These are phyloP conservation scores for Claviceps monticola DNA, from an alignment of 2,329 filamentous ascomycete genomes.

Conservation along the genomic window DNA sequence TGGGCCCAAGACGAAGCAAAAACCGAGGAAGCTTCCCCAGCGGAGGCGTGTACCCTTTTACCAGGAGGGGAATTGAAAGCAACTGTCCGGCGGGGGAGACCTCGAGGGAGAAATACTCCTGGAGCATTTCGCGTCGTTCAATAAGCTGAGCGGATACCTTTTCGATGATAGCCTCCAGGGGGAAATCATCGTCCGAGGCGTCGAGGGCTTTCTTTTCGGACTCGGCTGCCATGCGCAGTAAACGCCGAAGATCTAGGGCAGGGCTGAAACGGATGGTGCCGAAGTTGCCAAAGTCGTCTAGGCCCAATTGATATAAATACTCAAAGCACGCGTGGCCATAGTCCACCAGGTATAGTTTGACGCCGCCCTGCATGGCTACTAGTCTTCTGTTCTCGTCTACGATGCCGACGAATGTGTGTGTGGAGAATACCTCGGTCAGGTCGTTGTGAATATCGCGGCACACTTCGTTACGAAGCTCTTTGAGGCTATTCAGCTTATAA, in stretches of 20 bases:
- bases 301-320: conserved; percentile 88
- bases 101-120: conserved; percentile 83
- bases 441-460: conserved; percentile 71
- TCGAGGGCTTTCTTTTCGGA: conserved; percentile 42
- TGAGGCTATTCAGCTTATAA: conserved; percentile 72
- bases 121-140: conserved; percentile 68
- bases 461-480: conserved; percentile 68
- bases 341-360: conserved; percentile 85
- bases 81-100: conserved; percentile 68
- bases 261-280: conserved; percentile 70
- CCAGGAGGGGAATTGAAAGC: conserved; percentile 63
- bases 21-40: conserved; percentile 82
- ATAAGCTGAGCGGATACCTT: conserved; percentile 56
- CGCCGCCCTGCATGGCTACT: conserved; percentile 83
- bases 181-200: conserved; percentile 40
- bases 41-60: conserved; percentile 79
- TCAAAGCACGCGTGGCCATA: conserved; percentile 79
- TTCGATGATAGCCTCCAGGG: conserved; percentile 52
- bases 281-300: conserved; percentile 94
- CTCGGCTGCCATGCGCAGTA: conserved; percentile 61
- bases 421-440: conserved; percentile 74
- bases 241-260: conserved; percentile 53
- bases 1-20: conserved; percentile 72
- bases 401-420: conserved; percentile 84
- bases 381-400: conserved; percentile 79